Percentiles rank a stretch among this genome's conserved stretches.
phyloP scores from a whole-genome alignment of 805 yeast species.

The Wickerhamomyces canadensis region DNA sequence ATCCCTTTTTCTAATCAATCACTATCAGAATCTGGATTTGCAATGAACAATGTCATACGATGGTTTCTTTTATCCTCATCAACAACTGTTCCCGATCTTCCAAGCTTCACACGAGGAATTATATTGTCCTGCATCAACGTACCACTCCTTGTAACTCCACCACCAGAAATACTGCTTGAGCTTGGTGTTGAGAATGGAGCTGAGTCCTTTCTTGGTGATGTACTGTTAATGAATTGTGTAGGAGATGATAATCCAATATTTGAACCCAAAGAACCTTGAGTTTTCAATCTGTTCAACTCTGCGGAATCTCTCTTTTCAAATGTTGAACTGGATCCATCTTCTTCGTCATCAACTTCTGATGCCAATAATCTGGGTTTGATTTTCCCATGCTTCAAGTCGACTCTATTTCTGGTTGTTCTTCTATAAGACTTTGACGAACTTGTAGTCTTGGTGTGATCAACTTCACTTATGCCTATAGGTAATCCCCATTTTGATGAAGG shows the following conservation, averaged over 20 bases:
- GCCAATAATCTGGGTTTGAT: slow-evolving; percentile 64
- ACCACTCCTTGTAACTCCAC: slow-evolving; percentile 13
- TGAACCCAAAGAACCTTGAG: slow-evolving; percentile 2
- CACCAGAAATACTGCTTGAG: neutral
- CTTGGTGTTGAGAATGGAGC: neutral
- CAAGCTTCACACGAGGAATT: slow-evolving; percentile 19
- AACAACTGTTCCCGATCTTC: slow-evolving; percentile 31
- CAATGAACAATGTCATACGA: slow-evolving; percentile 43
- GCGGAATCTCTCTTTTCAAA: slow-evolving; percentile 9
- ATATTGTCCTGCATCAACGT: slow-evolving; percentile 17
- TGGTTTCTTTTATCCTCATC: slow-evolving; percentile 26
- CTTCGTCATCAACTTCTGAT: slow-evolving; percentile 68
- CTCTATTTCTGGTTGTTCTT: slow-evolving; percentile 17
- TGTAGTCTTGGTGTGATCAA: slow-evolving; percentile 27
- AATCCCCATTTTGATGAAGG: slow-evolving; percentile 43
- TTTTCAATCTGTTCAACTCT: slow-evolving; percentile 15
- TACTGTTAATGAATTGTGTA: neutral
- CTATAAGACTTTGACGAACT: slow-evolving; percentile 12
- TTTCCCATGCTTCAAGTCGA: slow-evolving; percentile 57
- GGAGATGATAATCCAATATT: neutral
- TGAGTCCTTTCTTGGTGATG: slow-evolving; percentile 11
- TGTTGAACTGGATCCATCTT: slow-evolving; percentile 17
- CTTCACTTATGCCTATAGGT: slow-evolving; percentile 51
- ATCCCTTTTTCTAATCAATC: too few species aligned
- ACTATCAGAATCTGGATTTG: slow-evolving; percentile 51